Percentiles rank a stretch among this genome's conserved stretches.
phyloP scores from a whole-genome alignment of 495 filamentous ascomycete species.

The Hapsidospora chrysogenum region DNA sequence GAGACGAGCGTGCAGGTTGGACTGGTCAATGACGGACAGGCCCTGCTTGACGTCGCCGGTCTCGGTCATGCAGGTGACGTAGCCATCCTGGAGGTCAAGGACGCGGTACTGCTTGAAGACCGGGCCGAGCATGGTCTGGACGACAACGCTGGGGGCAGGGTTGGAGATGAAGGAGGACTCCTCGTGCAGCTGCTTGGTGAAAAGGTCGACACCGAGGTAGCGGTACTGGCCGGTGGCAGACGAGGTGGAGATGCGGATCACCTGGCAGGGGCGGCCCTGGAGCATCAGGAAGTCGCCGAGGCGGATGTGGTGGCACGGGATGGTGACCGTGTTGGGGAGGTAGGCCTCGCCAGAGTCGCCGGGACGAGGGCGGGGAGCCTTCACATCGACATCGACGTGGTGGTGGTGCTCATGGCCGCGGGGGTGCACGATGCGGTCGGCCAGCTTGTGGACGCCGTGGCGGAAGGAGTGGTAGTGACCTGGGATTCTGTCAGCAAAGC shows the following conservation, averaged over 20 bases:
- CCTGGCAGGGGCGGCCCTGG: slow-evolving; percentile 97
- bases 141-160: slow-evolving; percentile 86
- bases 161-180: slow-evolving; percentile 97
- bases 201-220: slow-evolving; percentile 98
- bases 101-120: slow-evolving; percentile 99
- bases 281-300: slow-evolving; percentile 97
- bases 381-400: slow-evolving; percentile 33
- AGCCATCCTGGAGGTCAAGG: slow-evolving; percentile 84
- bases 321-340: slow-evolving; percentile 77
- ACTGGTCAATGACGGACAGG: slow-evolving; percentile 85
- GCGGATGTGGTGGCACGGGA: slow-evolving; percentile 98
- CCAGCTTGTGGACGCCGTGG: slow-evolving; percentile 67
- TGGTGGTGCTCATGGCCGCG: slow-evolving; percentile 37
- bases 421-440: slow-evolving; percentile 63
- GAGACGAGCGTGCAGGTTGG: slow-evolving; percentile 65
- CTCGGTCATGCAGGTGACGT: slow-evolving; percentile 37
- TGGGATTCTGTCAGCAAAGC: no score
- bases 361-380: slow-evolving; percentile 11
- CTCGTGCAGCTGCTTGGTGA: slow-evolving; percentile 97
- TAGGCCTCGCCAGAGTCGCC: slow-evolving; percentile 16
- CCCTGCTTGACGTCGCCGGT: slow-evolving; percentile 93
- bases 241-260: slow-evolving; percentile 98
- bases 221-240: slow-evolving; percentile 97
- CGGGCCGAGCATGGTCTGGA: slow-evolving; percentile 98
- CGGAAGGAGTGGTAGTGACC: slow-evolving; percentile 92